Conservation (phyloP, 2,329 filamentous ascomycete species). For the Calonectria hongkongensis region DNA sequence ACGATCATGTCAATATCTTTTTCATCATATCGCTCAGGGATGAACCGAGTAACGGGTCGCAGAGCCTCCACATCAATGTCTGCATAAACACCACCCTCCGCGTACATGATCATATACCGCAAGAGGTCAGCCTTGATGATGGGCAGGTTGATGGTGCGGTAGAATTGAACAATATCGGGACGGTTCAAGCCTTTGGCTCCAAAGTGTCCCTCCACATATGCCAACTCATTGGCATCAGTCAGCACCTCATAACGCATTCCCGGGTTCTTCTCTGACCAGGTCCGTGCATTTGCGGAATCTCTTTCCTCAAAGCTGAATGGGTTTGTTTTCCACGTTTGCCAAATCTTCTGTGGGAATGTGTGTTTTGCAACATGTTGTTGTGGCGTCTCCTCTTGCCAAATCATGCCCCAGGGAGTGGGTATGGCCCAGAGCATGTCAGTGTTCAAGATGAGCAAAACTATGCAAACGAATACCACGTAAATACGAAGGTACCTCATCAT, state of each 20-base stretch:
- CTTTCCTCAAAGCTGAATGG: slow-evolving; percentile 79
- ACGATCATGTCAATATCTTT: slow-evolving; percentile 82
- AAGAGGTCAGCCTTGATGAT: slow-evolving; percentile 82
- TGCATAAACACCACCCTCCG: slow-evolving; percentile 84
- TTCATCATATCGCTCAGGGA: slow-evolving; percentile 74
- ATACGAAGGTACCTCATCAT: slow-evolving; percentile 68
- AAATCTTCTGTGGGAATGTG: slow-evolving; percentile 80
- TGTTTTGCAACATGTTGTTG: slow-evolving; percentile 48
- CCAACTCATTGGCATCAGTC: slow-evolving; percentile 80
- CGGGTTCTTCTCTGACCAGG: slow-evolving; percentile 81
- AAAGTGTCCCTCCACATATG: slow-evolving; percentile 81
- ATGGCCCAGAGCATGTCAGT: slow-evolving; percentile 62
- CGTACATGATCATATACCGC: slow-evolving; percentile 82
- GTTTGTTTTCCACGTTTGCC: slow-evolving; percentile 85
- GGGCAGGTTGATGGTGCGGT: slow-evolving; percentile 75
- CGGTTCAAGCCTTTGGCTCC: slow-evolving; percentile 79
- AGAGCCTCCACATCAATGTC: slow-evolving; percentile 67
- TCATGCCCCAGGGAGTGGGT: slow-evolving; percentile 48
- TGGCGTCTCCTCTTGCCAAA: slow-evolving; percentile 41
- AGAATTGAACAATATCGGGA: slow-evolving; percentile 78
- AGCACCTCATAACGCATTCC: slow-evolving; percentile 80
- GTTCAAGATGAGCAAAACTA: slow-evolving; percentile 69
- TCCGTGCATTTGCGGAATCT: slow-evolving; percentile 75
- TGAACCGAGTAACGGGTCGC: slow-evolving; percentile 59
- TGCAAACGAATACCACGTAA: slow-evolving; percentile 65